Conservation (phyloP, 2,329 filamentous ascomycete genomes). For the Penicillium nordicum region DNA sequence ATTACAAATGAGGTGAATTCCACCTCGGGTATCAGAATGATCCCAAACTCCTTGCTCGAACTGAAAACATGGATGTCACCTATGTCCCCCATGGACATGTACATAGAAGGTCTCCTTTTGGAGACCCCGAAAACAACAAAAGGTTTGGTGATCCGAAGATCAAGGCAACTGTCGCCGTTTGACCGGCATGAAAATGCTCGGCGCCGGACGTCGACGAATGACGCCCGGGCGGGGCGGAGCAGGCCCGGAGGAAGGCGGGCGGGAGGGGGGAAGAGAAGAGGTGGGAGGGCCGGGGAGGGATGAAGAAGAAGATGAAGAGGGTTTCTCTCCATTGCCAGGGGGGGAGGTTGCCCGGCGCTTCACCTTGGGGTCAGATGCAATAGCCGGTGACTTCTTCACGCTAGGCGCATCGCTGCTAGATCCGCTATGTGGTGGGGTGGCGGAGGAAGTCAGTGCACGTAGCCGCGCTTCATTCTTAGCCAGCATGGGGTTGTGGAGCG, state of each 20-base stretch:
- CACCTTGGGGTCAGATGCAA: conserved; percentile 1
- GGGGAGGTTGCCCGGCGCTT: conserved; percentile 15
- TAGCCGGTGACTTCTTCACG: neutral
- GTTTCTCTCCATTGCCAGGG: neutral
- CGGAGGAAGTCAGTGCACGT: conserved; percentile 24
- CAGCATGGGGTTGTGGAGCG: conserved; percentile 6
- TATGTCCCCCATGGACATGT: neutral
- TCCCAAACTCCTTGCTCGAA: neutral
- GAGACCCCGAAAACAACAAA: neutral
- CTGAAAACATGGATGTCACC: neutral
- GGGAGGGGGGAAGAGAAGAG: neutral
- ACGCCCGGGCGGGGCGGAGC: conserved; percentile 19
- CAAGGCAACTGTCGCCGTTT: conserved; percentile 29
- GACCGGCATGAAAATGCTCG: conserved; percentile 33
- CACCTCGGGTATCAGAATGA: conserved; percentile 4
- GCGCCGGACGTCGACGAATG: conserved; percentile 30
- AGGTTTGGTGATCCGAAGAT: neutral
- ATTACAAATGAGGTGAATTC: neutral
- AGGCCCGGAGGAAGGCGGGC: neutral
- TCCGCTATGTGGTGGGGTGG: neutral
- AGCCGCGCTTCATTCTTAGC: conserved; percentile 17
- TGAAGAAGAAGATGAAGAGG: neutral
- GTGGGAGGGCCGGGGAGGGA: neutral
- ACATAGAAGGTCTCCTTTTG: neutral
- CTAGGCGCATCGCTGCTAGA: neutral